phyloP scores from a whole-genome alignment of 2,329 filamentous ascomycete species.

The Colletotrichum tropicale region DNA sequence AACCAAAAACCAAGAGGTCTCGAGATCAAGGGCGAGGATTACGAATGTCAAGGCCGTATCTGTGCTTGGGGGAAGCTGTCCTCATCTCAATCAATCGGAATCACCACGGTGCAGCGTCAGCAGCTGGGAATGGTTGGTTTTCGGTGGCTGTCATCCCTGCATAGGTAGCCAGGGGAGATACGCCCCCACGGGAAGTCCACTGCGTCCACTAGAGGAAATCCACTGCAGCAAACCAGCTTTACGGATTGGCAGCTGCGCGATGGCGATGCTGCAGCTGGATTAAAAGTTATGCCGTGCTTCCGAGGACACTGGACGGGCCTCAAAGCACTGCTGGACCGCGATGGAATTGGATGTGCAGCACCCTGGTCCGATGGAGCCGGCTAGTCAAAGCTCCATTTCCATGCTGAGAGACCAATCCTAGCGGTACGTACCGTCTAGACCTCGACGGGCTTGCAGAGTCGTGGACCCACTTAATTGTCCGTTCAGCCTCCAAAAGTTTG shows the following conservation, averaged over 20 bases:
- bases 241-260: not conserved
- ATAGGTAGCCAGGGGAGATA: slow-evolving; percentile 1
- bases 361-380: not conserved
- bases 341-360: not conserved
- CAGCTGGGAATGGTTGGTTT: slow-evolving; percentile 8
- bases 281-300: slow-evolving; percentile 3
- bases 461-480: not conserved
- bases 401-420: not conserved
- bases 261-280: not conserved
- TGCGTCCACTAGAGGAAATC: not conserved
- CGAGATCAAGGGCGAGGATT: slow-evolving; percentile 3
- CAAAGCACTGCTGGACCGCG: not conserved
- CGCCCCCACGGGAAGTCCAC: slow-evolving; percentile 13
- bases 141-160: slow-evolving; percentile 16
- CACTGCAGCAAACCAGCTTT: not conserved
- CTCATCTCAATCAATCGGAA: slow-evolving; percentile 16
- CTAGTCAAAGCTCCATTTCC: not conserved
- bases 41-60: not conserved
- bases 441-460: not conserved
- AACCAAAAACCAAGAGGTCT: not conserved
- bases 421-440: not conserved
- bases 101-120: slow-evolving; percentile 17
- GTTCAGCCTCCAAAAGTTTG: slow-evolving; percentile 21
- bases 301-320: not conserved
- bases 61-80: slow-evolving; percentile 6